These are phyloP conservation scores for Rugonectria rugulosa DNA, from an alignment of 2,329 filamentous ascomycete species.

Conservation along the genomic window DNA sequence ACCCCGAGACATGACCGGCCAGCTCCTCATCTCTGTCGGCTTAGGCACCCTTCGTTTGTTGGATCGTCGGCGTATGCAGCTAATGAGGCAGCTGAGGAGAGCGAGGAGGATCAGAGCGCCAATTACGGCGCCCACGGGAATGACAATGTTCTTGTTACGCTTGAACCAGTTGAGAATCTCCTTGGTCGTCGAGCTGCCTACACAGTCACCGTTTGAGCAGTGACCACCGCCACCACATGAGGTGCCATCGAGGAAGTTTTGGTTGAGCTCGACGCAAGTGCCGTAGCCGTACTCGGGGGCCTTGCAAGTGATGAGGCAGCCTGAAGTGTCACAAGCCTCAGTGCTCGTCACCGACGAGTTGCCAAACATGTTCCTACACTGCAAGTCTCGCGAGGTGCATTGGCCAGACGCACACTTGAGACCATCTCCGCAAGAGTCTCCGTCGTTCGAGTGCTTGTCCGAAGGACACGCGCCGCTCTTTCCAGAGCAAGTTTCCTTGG, in stretches of 20 bases:
- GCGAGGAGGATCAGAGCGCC: slow-evolving; percentile 76
- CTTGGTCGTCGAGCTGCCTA: slow-evolving; percentile 71
- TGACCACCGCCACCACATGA: slow-evolving; percentile 80
- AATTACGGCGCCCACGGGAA: slow-evolving; percentile 76
- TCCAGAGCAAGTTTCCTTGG: slow-evolving; percentile 83
- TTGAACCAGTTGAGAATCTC: slow-evolving; percentile 80
- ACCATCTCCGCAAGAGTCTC: slow-evolving; percentile 71
- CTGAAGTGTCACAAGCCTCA: slow-evolving; percentile 71
- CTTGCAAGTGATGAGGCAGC: slow-evolving; percentile 80
- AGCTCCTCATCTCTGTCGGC: slow-evolving; percentile 35
- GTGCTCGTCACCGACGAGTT: slow-evolving; percentile 79
- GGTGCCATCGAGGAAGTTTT: slow-evolving; percentile 95
- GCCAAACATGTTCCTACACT: slow-evolving; percentile 87
- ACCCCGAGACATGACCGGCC: slow-evolving; percentile 35
- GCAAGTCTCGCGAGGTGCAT: slow-evolving; percentile 89
- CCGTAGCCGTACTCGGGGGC: slow-evolving; percentile 71
- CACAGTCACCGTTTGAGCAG: slow-evolving; percentile 81
- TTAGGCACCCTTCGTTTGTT: slow-evolving; percentile 36
- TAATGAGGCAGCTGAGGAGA: slow-evolving; percentile 71
- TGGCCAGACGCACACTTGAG: slow-evolving; percentile 89
- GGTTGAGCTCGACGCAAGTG: slow-evolving; percentile 78
- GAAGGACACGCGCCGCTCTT: slow-evolving; percentile 74
- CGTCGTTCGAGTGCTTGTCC: slow-evolving; percentile 75
- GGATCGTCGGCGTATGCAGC: slow-evolving; percentile 46
- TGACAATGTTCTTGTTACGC: slow-evolving; percentile 80